These are phyloP conservation scores for Fomes fomentarius DNA, from an alignment of 1,284 basidiomycete species.

Conservation along the genomic window DNA sequence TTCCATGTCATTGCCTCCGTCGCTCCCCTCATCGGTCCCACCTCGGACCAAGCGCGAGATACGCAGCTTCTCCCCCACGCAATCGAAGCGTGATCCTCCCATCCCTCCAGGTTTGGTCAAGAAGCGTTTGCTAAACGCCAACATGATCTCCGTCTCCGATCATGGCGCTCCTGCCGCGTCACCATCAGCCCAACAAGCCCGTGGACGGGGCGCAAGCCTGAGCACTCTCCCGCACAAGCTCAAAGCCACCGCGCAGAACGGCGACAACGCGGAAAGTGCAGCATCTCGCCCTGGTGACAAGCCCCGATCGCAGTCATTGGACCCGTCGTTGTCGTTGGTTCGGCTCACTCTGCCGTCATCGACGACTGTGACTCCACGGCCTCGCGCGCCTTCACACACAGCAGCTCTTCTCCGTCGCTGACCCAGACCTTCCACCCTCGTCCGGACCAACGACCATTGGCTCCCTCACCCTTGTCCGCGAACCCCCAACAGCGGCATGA, in stretches of 20 bases:
- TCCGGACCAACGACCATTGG: background rate
- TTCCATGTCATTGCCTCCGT: background rate
- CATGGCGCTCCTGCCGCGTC: background rate
- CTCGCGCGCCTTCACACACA: background rate
- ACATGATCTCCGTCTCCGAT: background rate
- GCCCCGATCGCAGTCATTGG: background rate
- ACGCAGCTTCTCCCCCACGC: slow-evolving; percentile 29
- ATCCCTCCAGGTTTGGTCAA: slow-evolving; percentile 33
- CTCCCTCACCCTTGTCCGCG: background rate
- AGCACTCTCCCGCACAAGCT: slow-evolving; percentile 7
- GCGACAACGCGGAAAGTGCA: background rate
- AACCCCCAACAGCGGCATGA: background rate
- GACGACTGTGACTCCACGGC: no score
- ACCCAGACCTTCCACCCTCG: background rate
- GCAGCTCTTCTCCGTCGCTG: background rate
- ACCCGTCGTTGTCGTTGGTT: no score
- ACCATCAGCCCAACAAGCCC: background rate
- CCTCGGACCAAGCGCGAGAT: slow-evolving; percentile 5
- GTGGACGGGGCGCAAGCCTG: slow-evolving; percentile 10
- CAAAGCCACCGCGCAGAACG: background rate
- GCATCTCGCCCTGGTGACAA: background rate
- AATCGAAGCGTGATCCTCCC: slow-evolving; percentile 33
- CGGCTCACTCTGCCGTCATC: no score
- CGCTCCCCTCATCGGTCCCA: background rate
- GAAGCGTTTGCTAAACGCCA: slow-evolving; percentile 25